Conservation (phyloP, 1,284 basidiomycete genomes). For the Trichosporon sp. region DNA sequence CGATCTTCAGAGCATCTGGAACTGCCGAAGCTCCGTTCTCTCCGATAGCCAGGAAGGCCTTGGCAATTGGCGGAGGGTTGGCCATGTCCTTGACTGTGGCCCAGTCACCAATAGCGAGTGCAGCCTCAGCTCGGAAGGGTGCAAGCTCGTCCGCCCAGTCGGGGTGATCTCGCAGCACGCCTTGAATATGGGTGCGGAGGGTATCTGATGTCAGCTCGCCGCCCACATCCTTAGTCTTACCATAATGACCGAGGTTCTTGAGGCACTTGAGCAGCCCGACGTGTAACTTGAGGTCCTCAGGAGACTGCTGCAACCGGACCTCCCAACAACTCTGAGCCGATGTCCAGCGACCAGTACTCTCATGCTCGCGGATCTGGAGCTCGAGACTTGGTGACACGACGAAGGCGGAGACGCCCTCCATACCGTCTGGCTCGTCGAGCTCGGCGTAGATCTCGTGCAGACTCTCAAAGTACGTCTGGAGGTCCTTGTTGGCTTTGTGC, state of each 20-base stretch:
- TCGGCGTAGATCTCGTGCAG: constrained; percentile 95
- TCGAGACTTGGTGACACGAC: constrained; percentile 88
- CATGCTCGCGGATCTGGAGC: constrained; percentile 96
- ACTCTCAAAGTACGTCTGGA: constrained; percentile 80
- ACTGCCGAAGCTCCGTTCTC: constrained; percentile 45
- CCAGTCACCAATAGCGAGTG: constrained; percentile 96
- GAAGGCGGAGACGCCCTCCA: constrained; percentile 92
- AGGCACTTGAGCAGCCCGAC: constrained; percentile 86
- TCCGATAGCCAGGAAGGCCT: constrained; percentile 71
- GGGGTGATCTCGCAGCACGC: constrained; percentile 79
- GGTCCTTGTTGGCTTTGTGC: constrained; percentile 52
- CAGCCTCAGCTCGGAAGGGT: constrained; percentile 86
- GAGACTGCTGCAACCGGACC: constrained; percentile 84
- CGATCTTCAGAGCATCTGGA: constrained; percentile 57
- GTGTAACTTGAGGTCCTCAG: constrained; percentile 83
- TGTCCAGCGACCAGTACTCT: constrained; percentile 96
- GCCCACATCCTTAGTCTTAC: constrained; percentile 54
- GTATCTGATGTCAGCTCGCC: constrained; percentile 63
- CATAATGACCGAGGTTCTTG: constrained; percentile 93
- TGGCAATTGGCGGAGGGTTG: constrained; percentile 68
- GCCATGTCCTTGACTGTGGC: constrained; percentile 61
- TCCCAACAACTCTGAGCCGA: constrained; percentile 99
- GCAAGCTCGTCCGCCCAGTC: constrained; percentile 75
- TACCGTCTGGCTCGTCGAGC: constrained; percentile 96
- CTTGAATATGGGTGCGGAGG: constrained; percentile 88